Evolutionary conservation across 768 basidiomycete species (phyloP).

Genomic region (Cystobasidiopsis lactophilus): DNA sequence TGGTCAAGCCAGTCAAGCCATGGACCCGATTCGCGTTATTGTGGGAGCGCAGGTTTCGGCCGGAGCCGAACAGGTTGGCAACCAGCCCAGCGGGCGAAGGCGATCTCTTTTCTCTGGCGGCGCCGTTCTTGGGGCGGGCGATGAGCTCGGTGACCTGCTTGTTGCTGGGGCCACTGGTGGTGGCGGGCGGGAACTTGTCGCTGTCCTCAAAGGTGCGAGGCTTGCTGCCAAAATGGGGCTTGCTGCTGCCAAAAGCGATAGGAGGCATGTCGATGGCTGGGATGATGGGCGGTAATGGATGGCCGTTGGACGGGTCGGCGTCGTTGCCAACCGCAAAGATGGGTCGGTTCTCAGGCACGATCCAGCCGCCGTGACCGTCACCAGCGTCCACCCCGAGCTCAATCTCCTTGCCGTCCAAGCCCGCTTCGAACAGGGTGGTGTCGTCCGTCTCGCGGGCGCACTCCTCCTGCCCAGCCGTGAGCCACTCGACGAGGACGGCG

Average conservation of each 20-base stretch:
- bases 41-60: no score
- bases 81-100: no score
- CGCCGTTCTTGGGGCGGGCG: neutral
- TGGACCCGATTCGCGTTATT: no score
- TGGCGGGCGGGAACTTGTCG: conserved; percentile 14
- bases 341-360: conserved; percentile 23
- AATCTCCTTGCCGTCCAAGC: conserved; percentile 30
- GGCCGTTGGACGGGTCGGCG: no score
- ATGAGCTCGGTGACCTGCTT: neutral
- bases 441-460: conserved; percentile 16
- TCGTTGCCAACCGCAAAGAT: conserved; percentile 14
- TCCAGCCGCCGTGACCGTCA: conserved; percentile 38
- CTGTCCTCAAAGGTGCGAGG: no score
- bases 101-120: conserved; percentile 10
- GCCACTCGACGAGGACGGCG: neutral
- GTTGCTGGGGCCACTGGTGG: conserved; percentile 17
- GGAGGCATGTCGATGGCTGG: no score
- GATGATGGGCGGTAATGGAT: no score
- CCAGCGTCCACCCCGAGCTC: conserved; percentile 52
- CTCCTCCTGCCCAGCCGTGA: conserved; percentile 27
- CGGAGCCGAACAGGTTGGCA: no score
- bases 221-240: no score
- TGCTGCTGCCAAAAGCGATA: no score
- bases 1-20: conserved; percentile 67
- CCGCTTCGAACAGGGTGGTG: conserved; percentile 23